Evolutionary conservation across 139 green algal genomes (phyloP), one percentile per base, ranked within the genome.

Genomic region (Haematococcus sp.): DNA sequence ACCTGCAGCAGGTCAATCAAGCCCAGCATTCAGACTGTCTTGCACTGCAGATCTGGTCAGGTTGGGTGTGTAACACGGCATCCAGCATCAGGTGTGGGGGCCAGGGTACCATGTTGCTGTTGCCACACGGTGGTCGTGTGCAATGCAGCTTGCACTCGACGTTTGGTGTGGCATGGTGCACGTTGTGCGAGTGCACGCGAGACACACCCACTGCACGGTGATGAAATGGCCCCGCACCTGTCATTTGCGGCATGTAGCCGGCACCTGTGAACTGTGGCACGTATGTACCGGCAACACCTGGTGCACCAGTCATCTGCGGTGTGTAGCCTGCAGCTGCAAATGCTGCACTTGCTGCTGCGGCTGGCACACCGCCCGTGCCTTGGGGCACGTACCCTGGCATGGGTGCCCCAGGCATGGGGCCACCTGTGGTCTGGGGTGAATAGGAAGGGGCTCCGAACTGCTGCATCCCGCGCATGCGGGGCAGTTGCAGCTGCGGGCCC

Each of bases 401-500:
- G 44, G 69, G 32, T 7, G 40, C 40, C 7, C 40, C 40, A 49
- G 40, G 40, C 40, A 49, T 49, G 40, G 40, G 40, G 65, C 31
- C 40, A 5, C 63, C 74, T 2, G 74, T 70, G 63, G 19, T 44
- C 56, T 64, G 43, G 20, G 64, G 63, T 40, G 23, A 49, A 30
- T 40, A 46, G 60, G 16, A 23, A 28, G 67, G 35, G 3, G 67
- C 71, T 15, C 20, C 44, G 17, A 30, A 28, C 60, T 63, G 73
- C 63, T 80, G 52, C 64, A 81, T 56, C 51, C 89, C 89, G 43
- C 72, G 56, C 71, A 94, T 68, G 16, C 64, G 70, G 1, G 89
- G 89, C 5, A 77, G 75, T 0, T 87, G 87, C 59, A 92, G 74
- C 13, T 75, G 49, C 0, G 87, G 87, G 5, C 87, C 86, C 17